phyloP scores from a whole-genome alignment of 495 filamentous ascomycete species.

The Neurospora sp. region DNA sequence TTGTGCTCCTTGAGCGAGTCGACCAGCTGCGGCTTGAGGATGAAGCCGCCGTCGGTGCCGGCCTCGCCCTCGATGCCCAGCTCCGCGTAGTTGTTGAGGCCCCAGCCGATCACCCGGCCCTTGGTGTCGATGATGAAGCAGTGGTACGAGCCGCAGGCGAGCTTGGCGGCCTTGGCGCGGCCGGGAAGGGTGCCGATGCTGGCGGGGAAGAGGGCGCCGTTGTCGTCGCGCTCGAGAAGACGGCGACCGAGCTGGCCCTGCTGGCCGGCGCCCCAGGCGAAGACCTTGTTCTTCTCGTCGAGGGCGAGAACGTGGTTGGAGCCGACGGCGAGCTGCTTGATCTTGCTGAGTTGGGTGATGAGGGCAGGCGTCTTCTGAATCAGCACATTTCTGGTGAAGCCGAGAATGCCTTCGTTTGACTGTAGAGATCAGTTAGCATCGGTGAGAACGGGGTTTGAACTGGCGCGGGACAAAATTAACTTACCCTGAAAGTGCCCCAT shows the following conservation, averaged over 20 bases:
- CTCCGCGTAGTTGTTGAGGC: constrained; percentile 77
- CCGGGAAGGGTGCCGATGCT: constrained; percentile 55
- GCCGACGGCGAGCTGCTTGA: constrained; percentile 51
- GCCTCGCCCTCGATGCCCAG: constrained; percentile 58
- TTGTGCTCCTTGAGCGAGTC: constrained; percentile 41
- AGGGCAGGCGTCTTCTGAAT: constrained; percentile 27
- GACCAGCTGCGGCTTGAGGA: constrained; percentile 34
- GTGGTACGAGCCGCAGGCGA: constrained; percentile 60
- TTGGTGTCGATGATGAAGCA: constrained; percentile 65
- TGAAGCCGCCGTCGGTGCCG: constrained; percentile 50
- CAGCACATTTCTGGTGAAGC: constrained; percentile 41
- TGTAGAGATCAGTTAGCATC: constrained; percentile 14
- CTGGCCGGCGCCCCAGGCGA: constrained; percentile 63
- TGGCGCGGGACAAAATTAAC: constrained; percentile 7
- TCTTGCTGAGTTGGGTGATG: constrained; percentile 46
- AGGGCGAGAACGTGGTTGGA: constrained; percentile 65
- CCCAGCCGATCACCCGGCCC: constrained; percentile 72
- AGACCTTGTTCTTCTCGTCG: constrained; percentile 54
- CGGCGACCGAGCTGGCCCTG: constrained; percentile 67
- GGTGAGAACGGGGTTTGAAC: not conserved
- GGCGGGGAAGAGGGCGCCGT: constrained; percentile 52
- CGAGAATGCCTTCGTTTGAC: constrained; percentile 55
- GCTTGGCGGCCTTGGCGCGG: constrained; percentile 40
- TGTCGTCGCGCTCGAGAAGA: constrained; percentile 46
- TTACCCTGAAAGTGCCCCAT: constrained; percentile 62